Percentiles rank a stretch among this genome's conserved stretches.
These are phyloP conservation scores for Calonectria pseudoturangicola DNA, from an alignment of 2,329 filamentous ascomycete genomes.

Conservation along the genomic window DNA sequence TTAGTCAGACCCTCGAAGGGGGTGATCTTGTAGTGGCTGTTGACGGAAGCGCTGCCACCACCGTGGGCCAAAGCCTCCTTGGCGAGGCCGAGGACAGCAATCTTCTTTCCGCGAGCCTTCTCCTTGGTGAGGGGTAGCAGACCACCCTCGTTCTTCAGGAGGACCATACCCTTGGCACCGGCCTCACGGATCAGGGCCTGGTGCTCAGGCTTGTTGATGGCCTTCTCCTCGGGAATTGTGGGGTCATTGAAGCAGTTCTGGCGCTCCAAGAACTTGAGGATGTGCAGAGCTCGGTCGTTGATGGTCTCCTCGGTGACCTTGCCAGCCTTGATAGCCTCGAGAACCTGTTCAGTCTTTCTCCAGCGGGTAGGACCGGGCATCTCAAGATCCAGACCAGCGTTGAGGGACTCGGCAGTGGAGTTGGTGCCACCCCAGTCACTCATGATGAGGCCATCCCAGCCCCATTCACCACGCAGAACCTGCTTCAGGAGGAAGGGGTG, in stretches of 20 bases:
- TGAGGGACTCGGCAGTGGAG: constrained; percentile 51
- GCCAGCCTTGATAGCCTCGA: constrained; percentile 32
- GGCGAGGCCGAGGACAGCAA: constrained; percentile 55
- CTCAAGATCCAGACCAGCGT: constrained; percentile 53
- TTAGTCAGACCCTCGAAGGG: constrained; percentile 54
- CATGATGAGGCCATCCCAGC: constrained; percentile 56
- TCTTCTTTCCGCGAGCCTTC: constrained; percentile 49
- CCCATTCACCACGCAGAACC: constrained; percentile 63
- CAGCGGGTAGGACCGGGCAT: constrained; percentile 57
- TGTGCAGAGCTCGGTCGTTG: constrained; percentile 10
- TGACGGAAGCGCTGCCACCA: constrained; percentile 58
- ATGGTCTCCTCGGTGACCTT: constrained; percentile 35
- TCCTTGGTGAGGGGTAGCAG: constrained; percentile 71
- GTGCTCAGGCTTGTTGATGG: constrained; percentile 53
- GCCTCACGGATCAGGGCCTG: constrained; percentile 44
- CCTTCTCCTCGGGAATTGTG: constrained; percentile 41
- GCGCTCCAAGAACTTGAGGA: constrained; percentile 34
- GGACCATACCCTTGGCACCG: constrained; percentile 71
- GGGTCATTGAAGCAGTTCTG: constrained; percentile 38
- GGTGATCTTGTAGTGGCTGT: constrained; percentile 56
- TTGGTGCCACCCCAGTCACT: constrained; percentile 52
- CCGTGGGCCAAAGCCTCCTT: constrained; percentile 56
- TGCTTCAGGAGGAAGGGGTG: constrained; percentile 40
- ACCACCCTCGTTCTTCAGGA: constrained; percentile 76
- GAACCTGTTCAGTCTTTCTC: constrained; percentile 32